Evolutionary conservation across 2,329 filamentous ascomycete species (phyloP).

Genomic region (Neodidymelliopsis sp.): DNA sequence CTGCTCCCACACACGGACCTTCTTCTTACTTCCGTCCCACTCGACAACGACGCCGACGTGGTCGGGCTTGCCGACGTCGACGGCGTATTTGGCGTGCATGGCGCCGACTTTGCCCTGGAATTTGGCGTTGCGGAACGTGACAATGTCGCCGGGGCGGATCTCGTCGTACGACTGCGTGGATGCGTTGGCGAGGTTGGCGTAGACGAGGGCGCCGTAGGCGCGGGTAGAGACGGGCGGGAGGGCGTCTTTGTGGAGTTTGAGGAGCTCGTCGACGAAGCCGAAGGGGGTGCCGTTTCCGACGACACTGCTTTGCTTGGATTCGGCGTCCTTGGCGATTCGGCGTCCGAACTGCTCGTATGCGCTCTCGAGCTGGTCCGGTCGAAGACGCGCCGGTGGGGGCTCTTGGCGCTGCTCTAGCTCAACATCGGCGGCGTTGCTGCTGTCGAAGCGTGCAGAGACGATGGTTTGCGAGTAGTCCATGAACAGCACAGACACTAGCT

Average conservation of each 20-base stretch:
- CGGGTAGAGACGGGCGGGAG: conserved; percentile 86
- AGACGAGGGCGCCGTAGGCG: conserved; percentile 89
- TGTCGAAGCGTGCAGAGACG: conserved; percentile 80
- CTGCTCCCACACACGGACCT: conserved; percentile 94
- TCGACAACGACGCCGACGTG: conserved; percentile 93
- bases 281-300: conserved; percentile 86
- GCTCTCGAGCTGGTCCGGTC: conserved; percentile 92
- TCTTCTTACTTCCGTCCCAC: conserved; percentile 99
- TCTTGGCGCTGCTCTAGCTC: conserved; percentile 87
- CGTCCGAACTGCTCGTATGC: conserved; percentile 83
- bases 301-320: conserved; percentile 76
- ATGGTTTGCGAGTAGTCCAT: conserved; percentile 96
- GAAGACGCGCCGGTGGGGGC: conserved; percentile 77
- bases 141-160: conserved; percentile 90
- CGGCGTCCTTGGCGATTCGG: conserved; percentile 75
- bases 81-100: conserved; percentile 92
- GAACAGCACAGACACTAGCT: conserved; percentile 87
- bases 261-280: conserved; percentile 78
- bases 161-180: conserved; percentile 89
- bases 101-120: conserved; percentile 96
- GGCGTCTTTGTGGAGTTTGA: conserved; percentile 75
- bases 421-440: conserved; percentile 74
- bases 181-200: conserved; percentile 93
- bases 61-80: conserved; percentile 85
- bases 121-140: conserved; percentile 88